Evolutionary conservation across 768 basidiomycete genomes (phyloP).

Genomic region (Rhodocollybia butyracea): DNA sequence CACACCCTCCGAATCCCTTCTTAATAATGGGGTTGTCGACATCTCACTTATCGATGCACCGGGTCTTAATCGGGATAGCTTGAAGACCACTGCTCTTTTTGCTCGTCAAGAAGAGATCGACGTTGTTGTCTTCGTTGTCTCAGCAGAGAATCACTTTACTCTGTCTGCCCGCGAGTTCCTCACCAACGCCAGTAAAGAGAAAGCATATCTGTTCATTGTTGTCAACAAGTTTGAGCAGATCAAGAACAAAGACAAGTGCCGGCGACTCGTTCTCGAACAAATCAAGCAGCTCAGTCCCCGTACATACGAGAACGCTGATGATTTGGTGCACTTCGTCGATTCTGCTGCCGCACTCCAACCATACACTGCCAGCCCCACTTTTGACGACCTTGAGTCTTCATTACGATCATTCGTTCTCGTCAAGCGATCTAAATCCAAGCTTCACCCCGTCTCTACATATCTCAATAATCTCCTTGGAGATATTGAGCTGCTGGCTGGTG

Average conservation of each 20-base stretch:
- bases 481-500: slow-evolving; percentile 79
- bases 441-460: slow-evolving; percentile 91
- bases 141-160: slow-evolving; percentile 98
- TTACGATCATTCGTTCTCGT: slow-evolving; percentile 92
- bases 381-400: slow-evolving; percentile 85
- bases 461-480: slow-evolving; percentile 87
- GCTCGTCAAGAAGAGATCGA: slow-evolving; percentile 97
- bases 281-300: slow-evolving; percentile 90
- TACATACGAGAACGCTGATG: slow-evolving; percentile 86
- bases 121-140: slow-evolving; percentile 96
- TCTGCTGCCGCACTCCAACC: slow-evolving; percentile 72
- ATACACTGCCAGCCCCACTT: slow-evolving; percentile 64
- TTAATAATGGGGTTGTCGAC: slow-evolving; percentile 94
- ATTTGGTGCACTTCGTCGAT: slow-evolving; percentile 98
- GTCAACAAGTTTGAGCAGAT: slow-evolving; percentile 98
- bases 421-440: slow-evolving; percentile 95
- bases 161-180: slow-evolving; percentile 94
- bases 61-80: slow-evolving; percentile 91
- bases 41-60: slow-evolving; percentile 99
- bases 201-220: slow-evolving; percentile 96
- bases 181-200: slow-evolving; percentile 89
- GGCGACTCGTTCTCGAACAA: slow-evolving; percentile 85
- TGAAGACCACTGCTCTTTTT: slow-evolving; percentile 94
- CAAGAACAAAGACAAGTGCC: slow-evolving; percentile 91
- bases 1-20: slow-evolving; percentile 74